Conservation (phyloP, 2,329 filamentous ascomycete genomes). For the Hypoxylon sp. region DNA sequence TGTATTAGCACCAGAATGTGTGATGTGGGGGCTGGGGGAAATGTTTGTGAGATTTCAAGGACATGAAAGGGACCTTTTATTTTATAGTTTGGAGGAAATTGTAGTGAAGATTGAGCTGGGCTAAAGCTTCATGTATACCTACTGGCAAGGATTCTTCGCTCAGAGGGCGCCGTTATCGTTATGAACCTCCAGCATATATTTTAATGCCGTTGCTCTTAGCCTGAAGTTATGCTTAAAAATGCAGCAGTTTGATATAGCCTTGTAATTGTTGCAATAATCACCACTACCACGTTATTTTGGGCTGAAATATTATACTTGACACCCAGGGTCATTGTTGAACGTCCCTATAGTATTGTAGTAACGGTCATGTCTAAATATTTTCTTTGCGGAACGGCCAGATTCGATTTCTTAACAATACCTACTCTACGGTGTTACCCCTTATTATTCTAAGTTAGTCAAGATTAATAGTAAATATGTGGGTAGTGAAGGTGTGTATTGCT, state of each 20-base stretch:
- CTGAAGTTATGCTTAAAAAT: background rate
- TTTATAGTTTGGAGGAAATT: constrained; percentile 8
- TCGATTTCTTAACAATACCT: background rate
- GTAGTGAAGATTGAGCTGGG: background rate
- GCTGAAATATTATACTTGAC: background rate
- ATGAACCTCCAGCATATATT: constrained; percentile 15
- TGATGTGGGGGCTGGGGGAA: background rate
- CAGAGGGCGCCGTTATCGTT: background rate
- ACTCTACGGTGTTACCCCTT: background rate
- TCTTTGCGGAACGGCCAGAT: background rate
- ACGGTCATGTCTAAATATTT: background rate
- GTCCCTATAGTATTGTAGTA: background rate
- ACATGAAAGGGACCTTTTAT: constrained; percentile 6
- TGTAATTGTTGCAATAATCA: background rate
- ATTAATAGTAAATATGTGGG: background rate
- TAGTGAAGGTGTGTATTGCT: background rate
- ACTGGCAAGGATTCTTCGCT: background rate
- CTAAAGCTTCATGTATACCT: constrained; percentile 2
- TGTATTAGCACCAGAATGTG: constrained; percentile 35
- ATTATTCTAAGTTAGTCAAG: background rate
- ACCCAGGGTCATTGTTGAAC: background rate
- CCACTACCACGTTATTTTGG: background rate
- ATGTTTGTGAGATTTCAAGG: background rate
- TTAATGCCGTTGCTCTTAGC: background rate
- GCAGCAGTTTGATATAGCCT: background rate